phyloP scores from a whole-genome alignment of 2,329 filamentous ascomycete genomes.

The Microdochium nivale region DNA sequence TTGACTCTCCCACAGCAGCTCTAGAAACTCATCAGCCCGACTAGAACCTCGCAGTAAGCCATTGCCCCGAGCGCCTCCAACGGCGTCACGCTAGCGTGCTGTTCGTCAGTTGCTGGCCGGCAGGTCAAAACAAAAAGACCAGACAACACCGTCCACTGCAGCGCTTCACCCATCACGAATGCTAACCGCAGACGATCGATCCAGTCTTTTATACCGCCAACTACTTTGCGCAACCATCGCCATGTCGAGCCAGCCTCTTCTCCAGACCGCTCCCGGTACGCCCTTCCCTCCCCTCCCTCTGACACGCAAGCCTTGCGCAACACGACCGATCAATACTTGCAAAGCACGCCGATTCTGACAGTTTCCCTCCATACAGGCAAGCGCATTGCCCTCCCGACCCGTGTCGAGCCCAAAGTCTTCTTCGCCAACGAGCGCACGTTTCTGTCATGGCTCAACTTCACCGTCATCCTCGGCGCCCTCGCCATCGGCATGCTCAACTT shows the following conservation, averaged over 20 bases:
- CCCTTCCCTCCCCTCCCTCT: constrained; percentile 7
- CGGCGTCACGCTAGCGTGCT: no score
- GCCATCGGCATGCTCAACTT: constrained; percentile 98
- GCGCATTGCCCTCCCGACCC: constrained; percentile 93
- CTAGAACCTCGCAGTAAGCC: no score
- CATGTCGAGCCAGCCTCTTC: constrained; percentile 95
- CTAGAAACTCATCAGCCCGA: neutral
- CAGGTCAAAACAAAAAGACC: no score
- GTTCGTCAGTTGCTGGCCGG: no score
- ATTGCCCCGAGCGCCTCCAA: no score
- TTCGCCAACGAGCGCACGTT: constrained; percentile 99
- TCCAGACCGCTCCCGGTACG: constrained; percentile 85
- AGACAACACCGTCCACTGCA: no score
- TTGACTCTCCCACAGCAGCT: neutral
- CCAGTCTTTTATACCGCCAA: neutral
- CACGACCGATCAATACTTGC: constrained; percentile 2
- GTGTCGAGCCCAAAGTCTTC: constrained; percentile 99
- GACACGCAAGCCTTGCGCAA: neutral
- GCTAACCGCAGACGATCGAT: neutral
- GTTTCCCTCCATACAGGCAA: constrained; percentile 59
- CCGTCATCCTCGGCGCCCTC: constrained; percentile 92
- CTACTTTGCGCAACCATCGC: constrained; percentile 15
- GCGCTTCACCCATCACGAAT: neutral
- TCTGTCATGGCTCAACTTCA: constrained; percentile 99
- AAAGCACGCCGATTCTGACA: constrained; percentile 7